These are phyloP conservation scores for Gardenia jasminoides DNA, from an alignment of 257 asterid species.

Conservation along the genomic window DNA sequence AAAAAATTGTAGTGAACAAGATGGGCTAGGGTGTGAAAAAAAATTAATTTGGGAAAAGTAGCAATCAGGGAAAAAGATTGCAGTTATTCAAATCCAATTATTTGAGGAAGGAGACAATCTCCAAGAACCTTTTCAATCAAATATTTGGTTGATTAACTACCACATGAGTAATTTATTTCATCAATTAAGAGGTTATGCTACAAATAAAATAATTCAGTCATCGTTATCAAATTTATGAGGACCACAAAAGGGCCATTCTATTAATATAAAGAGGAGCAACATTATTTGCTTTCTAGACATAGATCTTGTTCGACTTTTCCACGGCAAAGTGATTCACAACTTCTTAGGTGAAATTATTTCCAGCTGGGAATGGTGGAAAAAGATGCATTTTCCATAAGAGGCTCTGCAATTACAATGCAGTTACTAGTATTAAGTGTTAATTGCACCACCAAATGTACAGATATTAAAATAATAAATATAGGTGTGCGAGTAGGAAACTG, in stretches of 20 bases:
- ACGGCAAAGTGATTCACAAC: not conserved
- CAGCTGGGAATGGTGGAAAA: not conserved
- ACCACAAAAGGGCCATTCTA: not conserved
- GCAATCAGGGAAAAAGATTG: not conserved
- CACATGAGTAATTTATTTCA: not conserved
- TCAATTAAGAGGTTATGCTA: not conserved
- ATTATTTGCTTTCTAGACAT: not conserved
- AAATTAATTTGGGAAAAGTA: not conserved
- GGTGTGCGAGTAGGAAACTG: no score
- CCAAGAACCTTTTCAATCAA: not conserved
- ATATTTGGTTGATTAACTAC: not conserved
- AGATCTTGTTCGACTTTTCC: not conserved
- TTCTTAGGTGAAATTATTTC: not conserved
- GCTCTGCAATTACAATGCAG: no score
- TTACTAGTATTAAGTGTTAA: no score
- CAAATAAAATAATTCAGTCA: not conserved
- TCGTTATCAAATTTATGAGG: not conserved
- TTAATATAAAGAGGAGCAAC: not conserved
- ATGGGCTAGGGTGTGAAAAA: not conserved
- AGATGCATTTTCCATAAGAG: not conserved
- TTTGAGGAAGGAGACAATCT: not conserved
- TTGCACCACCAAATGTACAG: no score
- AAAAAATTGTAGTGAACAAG: no score
- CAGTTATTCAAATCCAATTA: not conserved
- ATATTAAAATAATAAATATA: no score